These are phyloP conservation scores for Exsudoporus frostii DNA, from an alignment of 768 basidiomycete species.

Conservation along the genomic window DNA sequence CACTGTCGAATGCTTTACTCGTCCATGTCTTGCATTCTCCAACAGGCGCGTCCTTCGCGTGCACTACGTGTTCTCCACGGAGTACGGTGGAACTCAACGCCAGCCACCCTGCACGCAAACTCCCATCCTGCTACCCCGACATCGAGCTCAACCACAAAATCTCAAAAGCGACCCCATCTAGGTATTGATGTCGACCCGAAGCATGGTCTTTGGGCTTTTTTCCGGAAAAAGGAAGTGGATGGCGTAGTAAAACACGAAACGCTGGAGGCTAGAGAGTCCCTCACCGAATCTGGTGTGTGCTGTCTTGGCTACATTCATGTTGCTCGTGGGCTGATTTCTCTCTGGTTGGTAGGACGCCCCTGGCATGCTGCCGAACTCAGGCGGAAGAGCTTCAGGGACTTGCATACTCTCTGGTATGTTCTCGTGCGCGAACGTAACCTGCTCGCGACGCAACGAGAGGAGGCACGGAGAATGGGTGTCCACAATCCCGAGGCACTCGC, in stretches of 20 bases:
- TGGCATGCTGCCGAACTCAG: slow-evolving; percentile 88
- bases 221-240: slow-evolving; percentile 53
- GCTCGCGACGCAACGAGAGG: slow-evolving; percentile 82
- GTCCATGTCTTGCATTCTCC: slow-evolving; percentile 25
- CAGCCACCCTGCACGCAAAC: background rate
- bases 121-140: background rate
- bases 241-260: slow-evolving; percentile 56
- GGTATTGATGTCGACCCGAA: slow-evolving; percentile 47
- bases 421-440: slow-evolving; percentile 86
- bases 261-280: slow-evolving; percentile 32
- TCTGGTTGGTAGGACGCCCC: slow-evolving; percentile 61
- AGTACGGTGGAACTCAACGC: slow-evolving; percentile 25
- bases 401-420: slow-evolving; percentile 95
- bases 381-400: slow-evolving; percentile 85
- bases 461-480: slow-evolving; percentile 61
- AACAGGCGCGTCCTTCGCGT: slow-evolving; percentile 17
- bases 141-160: slow-evolving; percentile 13
- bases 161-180: slow-evolving; percentile 41
- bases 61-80: slow-evolving; percentile 9
- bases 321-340: background rate
- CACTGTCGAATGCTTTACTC: too few species aligned
- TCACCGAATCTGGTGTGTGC: slow-evolving; percentile 37
- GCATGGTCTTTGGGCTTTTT: slow-evolving; percentile 79
- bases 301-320: background rate
- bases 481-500: slow-evolving; percentile 26